phyloP scores from a whole-genome alignment of 1,139 yeast genomes.

The Keqinozyma sinolaborantium region DNA sequence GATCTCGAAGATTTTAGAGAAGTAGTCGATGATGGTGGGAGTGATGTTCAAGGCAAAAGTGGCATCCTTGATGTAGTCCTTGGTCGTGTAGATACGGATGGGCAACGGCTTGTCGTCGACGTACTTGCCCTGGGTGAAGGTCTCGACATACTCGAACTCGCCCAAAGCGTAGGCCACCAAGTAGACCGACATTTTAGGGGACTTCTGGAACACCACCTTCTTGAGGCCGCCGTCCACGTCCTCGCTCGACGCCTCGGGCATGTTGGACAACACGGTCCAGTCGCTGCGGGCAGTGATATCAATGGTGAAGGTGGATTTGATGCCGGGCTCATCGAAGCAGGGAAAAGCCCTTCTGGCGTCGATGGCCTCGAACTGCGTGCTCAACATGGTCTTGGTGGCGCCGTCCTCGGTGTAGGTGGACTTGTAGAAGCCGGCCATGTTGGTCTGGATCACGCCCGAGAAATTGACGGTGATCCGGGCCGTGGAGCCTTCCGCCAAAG shows the following conservation, averaged over 20 bases:
- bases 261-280: slow-evolving; percentile 71
- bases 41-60: slow-evolving; percentile 62
- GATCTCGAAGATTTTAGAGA: slow-evolving; percentile 60
- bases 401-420: slow-evolving; percentile 67
- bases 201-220: slow-evolving; percentile 36
- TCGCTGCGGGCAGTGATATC: slow-evolving; percentile 52
- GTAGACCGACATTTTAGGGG: slow-evolving; percentile 76
- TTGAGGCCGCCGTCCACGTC: slow-evolving; percentile 11
- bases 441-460: slow-evolving; percentile 48
- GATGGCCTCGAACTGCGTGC: slow-evolving; percentile 85
- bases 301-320: slow-evolving; percentile 70
- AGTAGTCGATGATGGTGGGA: slow-evolving; percentile 64
- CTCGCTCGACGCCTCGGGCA: slow-evolving; percentile 43
- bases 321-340: slow-evolving; percentile 75
- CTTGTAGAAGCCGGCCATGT: slow-evolving; percentile 79
- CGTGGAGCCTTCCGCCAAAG: slow-evolving; percentile 8
- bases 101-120: slow-evolving; percentile 57
- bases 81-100: slow-evolving; percentile 68
- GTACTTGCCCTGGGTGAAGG: slow-evolving; percentile 31
- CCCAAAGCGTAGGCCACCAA: slow-evolving; percentile 77
- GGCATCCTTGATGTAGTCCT: slow-evolving; percentile 64
- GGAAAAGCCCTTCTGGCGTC: slow-evolving; percentile 87
- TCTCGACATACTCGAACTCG: slow-evolving; percentile 69
- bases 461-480: slow-evolving; percentile 35
- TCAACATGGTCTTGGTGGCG: slow-evolving; percentile 59